phyloP scores from a whole-genome alignment of 108 stramenopile genomes.

The Pseudonitzschia multiseries region DNA sequence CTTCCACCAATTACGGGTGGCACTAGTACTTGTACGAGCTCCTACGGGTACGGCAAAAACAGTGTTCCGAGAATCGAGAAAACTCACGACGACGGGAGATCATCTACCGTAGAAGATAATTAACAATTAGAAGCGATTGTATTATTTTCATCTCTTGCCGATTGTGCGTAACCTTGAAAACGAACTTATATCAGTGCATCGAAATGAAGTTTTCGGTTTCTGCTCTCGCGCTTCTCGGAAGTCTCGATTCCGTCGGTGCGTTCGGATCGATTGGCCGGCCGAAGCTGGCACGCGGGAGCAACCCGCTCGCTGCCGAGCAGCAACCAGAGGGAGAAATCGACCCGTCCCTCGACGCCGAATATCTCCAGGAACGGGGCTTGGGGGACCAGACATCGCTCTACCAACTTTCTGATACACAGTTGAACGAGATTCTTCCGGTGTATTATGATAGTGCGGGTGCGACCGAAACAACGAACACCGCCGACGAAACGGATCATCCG shows the following conservation, averaged over 20 bases:
- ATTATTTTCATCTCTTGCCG: too few relatives aligned
- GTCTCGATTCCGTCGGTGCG: constrained; percentile 2
- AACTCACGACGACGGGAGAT: too few relatives aligned
- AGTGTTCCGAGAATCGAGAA: too few relatives aligned
- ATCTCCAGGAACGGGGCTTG: not conserved
- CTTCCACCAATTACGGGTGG: too few relatives aligned
- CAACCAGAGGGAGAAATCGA: not conserved
- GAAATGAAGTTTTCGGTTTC: constrained; percentile 19
- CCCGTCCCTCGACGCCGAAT: not conserved
- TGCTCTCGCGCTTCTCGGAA: constrained; percentile 10
- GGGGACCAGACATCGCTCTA: not conserved
- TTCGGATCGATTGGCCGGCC: not conserved
- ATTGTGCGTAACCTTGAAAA: too few relatives aligned
- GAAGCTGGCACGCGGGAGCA: not conserved
- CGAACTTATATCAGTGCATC: not conserved
- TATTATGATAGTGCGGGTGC: not conserved
- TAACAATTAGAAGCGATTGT: too few relatives aligned
- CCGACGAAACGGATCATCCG: not conserved
- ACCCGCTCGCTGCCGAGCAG: not conserved
- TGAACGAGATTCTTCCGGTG: not conserved
- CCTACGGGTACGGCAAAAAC: too few relatives aligned
- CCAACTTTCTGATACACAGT: not conserved
- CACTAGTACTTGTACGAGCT: too few relatives aligned
- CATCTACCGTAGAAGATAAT: too few relatives aligned
- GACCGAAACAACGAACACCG: not conserved